Conservation (phyloP, 495 filamentous ascomycete species). For the Aspergillus diversus region DNA sequence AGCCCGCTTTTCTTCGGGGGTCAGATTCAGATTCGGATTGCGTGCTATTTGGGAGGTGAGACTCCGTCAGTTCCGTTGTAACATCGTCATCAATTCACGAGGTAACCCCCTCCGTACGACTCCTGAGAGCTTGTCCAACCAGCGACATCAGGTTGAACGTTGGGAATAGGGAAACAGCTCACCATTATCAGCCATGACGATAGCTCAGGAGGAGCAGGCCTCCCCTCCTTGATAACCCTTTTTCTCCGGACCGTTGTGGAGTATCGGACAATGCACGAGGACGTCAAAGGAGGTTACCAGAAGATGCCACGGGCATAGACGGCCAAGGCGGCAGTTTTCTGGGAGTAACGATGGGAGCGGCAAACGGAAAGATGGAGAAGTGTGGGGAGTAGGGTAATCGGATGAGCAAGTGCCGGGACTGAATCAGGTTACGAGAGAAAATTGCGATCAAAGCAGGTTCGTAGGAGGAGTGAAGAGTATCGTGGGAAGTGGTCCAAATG, state of each 20-base stretch:
- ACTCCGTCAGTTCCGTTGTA: constrained; percentile 35
- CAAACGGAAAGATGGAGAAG: constrained; percentile 11
- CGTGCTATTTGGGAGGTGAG: constrained; percentile 33
- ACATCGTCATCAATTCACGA: constrained; percentile 16
- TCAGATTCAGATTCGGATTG: constrained; percentile 80
- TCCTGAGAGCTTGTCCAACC: constrained; percentile 32
- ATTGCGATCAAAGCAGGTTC: background rate
- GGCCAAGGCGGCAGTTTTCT: constrained; percentile 32
- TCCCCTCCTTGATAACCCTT: constrained; percentile 33
- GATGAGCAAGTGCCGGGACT: no score
- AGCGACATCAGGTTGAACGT: background rate
- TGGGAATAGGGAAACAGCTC: constrained; percentile 20
- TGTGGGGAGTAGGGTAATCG: constrained; percentile 12
- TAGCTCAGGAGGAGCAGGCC: constrained; percentile 38
- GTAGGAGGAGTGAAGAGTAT: background rate
- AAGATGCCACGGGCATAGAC: constrained; percentile 39
- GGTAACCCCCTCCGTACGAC: constrained; percentile 24
- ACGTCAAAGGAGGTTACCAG: constrained; percentile 29
- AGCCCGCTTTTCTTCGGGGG: constrained; percentile 86
- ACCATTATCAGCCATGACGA: constrained; percentile 47
- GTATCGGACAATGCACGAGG: constrained; percentile 23
- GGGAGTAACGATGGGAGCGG: constrained; percentile 8
- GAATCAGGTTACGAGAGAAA: constrained; percentile 1
- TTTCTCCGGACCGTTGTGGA: constrained; percentile 10
- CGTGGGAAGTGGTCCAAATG: background rate